phyloP scores from a whole-genome alignment of 148 eudicot genomes.

The Nepenthes mirabilis region DNA sequence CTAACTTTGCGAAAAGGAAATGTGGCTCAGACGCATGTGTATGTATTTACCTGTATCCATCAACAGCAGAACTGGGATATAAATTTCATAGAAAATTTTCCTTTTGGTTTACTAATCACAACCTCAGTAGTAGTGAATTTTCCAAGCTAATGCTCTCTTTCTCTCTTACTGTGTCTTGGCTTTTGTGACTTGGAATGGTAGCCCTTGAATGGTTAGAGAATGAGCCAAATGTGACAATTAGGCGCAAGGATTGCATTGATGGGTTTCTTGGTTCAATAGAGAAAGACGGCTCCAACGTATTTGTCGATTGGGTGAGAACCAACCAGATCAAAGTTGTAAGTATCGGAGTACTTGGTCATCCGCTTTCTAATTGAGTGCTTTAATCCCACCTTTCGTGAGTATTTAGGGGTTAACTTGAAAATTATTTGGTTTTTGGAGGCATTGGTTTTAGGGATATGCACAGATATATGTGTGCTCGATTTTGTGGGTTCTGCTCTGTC shows the following conservation, averaged over 20 bases:
- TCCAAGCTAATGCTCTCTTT: neutral
- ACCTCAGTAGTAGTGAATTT: neutral
- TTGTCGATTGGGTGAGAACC: slow-evolving; percentile 78
- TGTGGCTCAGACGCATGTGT: too few species aligned
- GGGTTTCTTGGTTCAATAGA: slow-evolving; percentile 83
- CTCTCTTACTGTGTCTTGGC: neutral
- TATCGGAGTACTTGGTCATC: neutral
- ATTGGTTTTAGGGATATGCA: slow-evolving; percentile 88
- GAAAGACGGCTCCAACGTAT: slow-evolving; percentile 76
- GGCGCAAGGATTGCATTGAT: slow-evolving; percentile 82
- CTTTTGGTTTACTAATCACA: neutral
- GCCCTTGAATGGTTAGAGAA: slow-evolving; percentile 82
- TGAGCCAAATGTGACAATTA: slow-evolving; percentile 65
- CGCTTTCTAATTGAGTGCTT: neutral
- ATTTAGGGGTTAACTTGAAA: neutral
- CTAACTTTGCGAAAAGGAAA: too few species aligned
- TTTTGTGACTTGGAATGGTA: slow-evolving; percentile 14
- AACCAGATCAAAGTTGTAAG: slow-evolving; percentile 75
- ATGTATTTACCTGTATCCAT: too few species aligned
- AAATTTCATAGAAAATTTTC: neutral
- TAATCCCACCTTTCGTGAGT: neutral
- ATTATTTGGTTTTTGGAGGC: slow-evolving; percentile 24
- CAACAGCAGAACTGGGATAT: too few species aligned
- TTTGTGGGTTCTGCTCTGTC: slow-evolving; percentile 73
- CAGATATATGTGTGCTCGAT: slow-evolving; percentile 87